Percentiles rank a stretch among this genome's conserved stretches.
These are phyloP conservation scores for Darksidea phi DNA, from an alignment of 495 filamentous ascomycete genomes.

Conservation along the genomic window DNA sequence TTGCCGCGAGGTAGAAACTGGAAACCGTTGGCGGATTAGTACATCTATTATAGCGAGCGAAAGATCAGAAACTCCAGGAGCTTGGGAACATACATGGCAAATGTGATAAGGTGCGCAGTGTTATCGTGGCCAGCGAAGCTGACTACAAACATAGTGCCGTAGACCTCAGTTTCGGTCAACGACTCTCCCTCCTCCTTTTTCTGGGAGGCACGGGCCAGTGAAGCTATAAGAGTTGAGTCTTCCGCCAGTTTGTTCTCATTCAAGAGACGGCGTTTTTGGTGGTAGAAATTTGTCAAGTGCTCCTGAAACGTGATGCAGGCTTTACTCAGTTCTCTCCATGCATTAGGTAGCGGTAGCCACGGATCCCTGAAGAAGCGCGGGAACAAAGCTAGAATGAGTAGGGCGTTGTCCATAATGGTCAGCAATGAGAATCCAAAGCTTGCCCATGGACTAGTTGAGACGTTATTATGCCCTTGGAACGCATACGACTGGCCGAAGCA, in stretches of 20 bases:
- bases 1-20: constrained; percentile 16
- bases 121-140: constrained; percentile 33
- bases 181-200: constrained; percentile 34
- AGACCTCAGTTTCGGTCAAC: constrained; percentile 45
- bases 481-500: constrained; percentile 43
- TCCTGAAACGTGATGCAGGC: constrained; percentile 10
- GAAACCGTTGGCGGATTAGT: no score
- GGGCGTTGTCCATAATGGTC: constrained; percentile 6
- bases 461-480: constrained; percentile 32
- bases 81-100: constrained; percentile 15
- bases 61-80: no score
- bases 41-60: no score
- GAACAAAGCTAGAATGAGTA: constrained; percentile 7
- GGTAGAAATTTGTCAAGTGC: constrained; percentile 18
- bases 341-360: neutral
- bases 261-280: neutral
- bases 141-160: constrained; percentile 46
- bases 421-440: constrained; percentile 20
- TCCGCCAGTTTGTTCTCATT: neutral
- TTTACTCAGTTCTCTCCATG: neutral
- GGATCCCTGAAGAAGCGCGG: constrained; percentile 7
- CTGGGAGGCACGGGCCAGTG: constrained; percentile 18
- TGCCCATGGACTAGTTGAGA: constrained; percentile 15
- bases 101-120: constrained; percentile 21
- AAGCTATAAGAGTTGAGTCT: constrained; percentile 22